phyloP scores from a whole-genome alignment of 2,329 filamentous ascomycete genomes.

The Cytospora leucostoma region DNA sequence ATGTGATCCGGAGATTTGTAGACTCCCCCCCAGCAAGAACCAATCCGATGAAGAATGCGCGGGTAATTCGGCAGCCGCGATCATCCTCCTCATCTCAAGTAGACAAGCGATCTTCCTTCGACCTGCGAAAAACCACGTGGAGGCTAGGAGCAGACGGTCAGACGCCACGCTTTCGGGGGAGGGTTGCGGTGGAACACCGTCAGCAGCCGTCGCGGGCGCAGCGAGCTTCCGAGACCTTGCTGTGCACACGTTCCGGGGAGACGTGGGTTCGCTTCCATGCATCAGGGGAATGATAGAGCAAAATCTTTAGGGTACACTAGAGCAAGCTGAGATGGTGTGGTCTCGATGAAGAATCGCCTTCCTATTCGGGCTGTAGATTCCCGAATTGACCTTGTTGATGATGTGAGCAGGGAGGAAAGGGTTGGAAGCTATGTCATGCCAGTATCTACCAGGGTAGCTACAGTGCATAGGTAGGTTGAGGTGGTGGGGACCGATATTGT shows the following conservation, averaged over 20 bases:
- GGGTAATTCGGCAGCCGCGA: neutral
- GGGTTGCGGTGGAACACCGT: slow-evolving; percentile 11
- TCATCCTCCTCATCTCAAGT: slow-evolving; percentile 4
- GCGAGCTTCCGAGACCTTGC: neutral
- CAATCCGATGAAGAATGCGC: too few species aligned
- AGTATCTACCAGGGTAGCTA: too few species aligned
- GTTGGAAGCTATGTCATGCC: too few species aligned
- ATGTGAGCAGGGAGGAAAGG: too few species aligned
- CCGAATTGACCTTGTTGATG: too few species aligned
- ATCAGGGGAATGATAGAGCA: neutral
- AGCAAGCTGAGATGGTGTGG: too few species aligned
- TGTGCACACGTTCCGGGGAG: neutral
- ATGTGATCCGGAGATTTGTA: neutral
- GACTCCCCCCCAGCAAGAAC: neutral
- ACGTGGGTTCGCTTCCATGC: neutral
- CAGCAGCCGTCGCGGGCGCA: slow-evolving; percentile 14
- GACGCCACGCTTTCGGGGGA: neutral
- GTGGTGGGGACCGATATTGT: too few species aligned
- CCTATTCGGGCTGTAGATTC: too few species aligned
- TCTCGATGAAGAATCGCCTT: too few species aligned
- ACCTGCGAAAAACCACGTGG: slow-evolving; percentile 21
- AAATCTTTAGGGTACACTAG: too few species aligned
- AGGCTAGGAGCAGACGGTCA: slow-evolving; percentile 3
- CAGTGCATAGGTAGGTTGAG: too few species aligned
- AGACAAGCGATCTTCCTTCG: slow-evolving; percentile 15